phyloP scores from a whole-genome alignment of 768 basidiomycete genomes.

The Tricholomella constricta region DNA sequence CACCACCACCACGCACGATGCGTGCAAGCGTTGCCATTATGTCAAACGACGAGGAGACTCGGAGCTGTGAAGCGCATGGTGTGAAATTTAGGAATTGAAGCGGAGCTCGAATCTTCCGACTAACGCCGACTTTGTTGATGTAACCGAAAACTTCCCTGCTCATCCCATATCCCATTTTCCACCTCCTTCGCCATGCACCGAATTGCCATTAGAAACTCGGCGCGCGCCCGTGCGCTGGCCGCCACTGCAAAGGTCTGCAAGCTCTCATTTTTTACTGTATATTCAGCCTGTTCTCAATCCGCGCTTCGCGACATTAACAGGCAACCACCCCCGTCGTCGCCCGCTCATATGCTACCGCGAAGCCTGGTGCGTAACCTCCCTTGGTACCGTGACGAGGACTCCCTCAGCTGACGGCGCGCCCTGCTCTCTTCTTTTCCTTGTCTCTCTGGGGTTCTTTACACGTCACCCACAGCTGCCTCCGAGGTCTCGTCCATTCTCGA shows the following conservation, averaged over 20 bases:
- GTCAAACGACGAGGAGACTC: slow-evolving; percentile 7
- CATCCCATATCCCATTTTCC: slow-evolving; percentile 48
- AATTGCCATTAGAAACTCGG: slow-evolving; percentile 83
- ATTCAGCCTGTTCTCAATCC: slow-evolving; percentile 19
- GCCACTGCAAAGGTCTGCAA: slow-evolving; percentile 61
- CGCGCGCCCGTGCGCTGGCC: slow-evolving; percentile 74
- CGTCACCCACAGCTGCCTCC: slow-evolving; percentile 78
- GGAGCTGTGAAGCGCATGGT: slow-evolving; percentile 10
- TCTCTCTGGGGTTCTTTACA: slow-evolving; percentile 27
- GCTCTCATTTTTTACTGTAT: slow-evolving; percentile 22
- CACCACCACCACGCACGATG: slow-evolving; percentile 34
- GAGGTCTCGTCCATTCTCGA: slow-evolving; percentile 99
- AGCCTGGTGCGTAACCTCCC: slow-evolving; percentile 72
- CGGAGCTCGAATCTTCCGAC: slow-evolving; percentile 51
- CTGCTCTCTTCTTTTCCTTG: slow-evolving; percentile 20
- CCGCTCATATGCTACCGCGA: slow-evolving; percentile 96
- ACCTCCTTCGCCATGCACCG: slow-evolving; percentile 70
- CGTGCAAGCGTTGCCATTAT: slow-evolving; percentile 30
- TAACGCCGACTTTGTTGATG: slow-evolving; percentile 41
- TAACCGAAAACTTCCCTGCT: slow-evolving; percentile 47
- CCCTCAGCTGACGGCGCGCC: slow-evolving; percentile 25
- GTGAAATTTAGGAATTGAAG: slow-evolving; percentile 29
- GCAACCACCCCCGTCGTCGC: slow-evolving; percentile 53
- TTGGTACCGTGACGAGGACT: background rate
- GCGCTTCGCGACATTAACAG: slow-evolving; percentile 32